Evolutionary conservation across 768 basidiomycete genomes (phyloP), one percentile per base, ranked within the genome.

Genomic region (Crucibulum laeve): DNA sequence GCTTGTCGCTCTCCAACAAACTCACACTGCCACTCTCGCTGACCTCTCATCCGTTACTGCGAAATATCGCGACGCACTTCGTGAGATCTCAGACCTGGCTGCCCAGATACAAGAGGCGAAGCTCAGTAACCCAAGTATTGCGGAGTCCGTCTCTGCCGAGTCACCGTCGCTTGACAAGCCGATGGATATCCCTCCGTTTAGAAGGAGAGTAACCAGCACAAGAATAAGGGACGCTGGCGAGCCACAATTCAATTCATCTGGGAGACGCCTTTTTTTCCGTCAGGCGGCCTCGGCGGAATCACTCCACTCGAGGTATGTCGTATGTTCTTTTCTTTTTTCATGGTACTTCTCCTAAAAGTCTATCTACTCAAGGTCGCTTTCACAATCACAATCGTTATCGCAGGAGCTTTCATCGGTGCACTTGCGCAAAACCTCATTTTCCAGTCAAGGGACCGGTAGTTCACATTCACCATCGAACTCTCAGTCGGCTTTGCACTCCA

Each of bases 381-480:
- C 88, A 71, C 89, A 89, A 68, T 93, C 92, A 63, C 80, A 84
- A 73, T 95, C 93, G 76, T 83, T 95, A 55, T 94, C 93, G 73
- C 93, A 97, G 92, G 92, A 91, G 77, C 79, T 91, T 52, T 91
- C 84, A 54, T 91, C 84, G 73, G 87, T 69, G 69, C 85, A 84
- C 59, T 88, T 82, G 71, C 87, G 87, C 77, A 86, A 86, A 70
- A 71, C 75, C 56, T 91, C 89, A 44, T 78, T 77, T 53, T 90
- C 87, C 53, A 85, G 84, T 60, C 76, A 84, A 63, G 79, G 76
- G 55, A 84, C 82, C 48, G 78, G 76, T 80, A 81, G 78, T 51
- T 68, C 69, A 17, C 73, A 76, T 53, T 77, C 75, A 13, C 67
- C 79, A n/a, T 82, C 82, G 13, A 74, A 74, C 46, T 84, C 86